These are phyloP conservation scores for Talaromyces sp. DNA, from an alignment of 2,329 filamentous ascomycete species.

Conservation along the genomic window DNA sequence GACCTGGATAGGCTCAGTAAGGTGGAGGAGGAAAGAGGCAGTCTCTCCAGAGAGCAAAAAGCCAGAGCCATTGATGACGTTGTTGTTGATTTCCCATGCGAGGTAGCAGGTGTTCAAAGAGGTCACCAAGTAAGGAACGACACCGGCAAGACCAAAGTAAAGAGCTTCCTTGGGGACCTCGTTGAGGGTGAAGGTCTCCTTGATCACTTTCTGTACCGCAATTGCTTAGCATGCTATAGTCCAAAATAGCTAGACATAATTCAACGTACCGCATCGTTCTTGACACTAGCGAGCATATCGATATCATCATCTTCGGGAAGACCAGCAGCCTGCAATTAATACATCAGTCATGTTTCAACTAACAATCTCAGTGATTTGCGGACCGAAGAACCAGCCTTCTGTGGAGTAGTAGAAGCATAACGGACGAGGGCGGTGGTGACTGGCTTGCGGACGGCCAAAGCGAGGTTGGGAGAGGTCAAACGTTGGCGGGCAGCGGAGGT, in stretches of 20 bases:
- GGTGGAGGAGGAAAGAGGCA: slow-evolving; percentile 66
- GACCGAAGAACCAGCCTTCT: slow-evolving; percentile 46
- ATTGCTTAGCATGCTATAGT: background rate
- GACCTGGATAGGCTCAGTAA: slow-evolving; percentile 82
- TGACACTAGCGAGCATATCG: slow-evolving; percentile 53
- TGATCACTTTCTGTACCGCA: slow-evolving; percentile 56
- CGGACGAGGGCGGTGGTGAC: slow-evolving; percentile 49
- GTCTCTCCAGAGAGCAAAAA: slow-evolving; percentile 66
- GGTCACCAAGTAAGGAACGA: slow-evolving; percentile 80
- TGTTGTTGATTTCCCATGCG: slow-evolving; percentile 75
- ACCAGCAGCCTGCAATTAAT: slow-evolving; percentile 19
- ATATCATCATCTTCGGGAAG: slow-evolving; percentile 40
- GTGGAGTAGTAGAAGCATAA: slow-evolving; percentile 39
- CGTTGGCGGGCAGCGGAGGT: slow-evolving; percentile 41
- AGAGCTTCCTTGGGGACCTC: slow-evolving; percentile 66
- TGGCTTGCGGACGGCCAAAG: slow-evolving; percentile 45
- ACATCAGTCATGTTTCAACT: slow-evolving; percentile 7
- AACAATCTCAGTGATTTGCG: background rate
- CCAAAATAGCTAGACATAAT: background rate
- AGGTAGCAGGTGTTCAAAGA: slow-evolving; percentile 79
- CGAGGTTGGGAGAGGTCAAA: slow-evolving; percentile 37
- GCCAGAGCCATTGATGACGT: slow-evolving; percentile 57
- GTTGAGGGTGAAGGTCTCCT: slow-evolving; percentile 64
- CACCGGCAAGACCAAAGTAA: slow-evolving; percentile 69
- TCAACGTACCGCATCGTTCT: slow-evolving; percentile 56